Evolutionary conservation across 1,139 yeast genomes (phyloP).

Genomic region (Yarrowia galli): DNA sequence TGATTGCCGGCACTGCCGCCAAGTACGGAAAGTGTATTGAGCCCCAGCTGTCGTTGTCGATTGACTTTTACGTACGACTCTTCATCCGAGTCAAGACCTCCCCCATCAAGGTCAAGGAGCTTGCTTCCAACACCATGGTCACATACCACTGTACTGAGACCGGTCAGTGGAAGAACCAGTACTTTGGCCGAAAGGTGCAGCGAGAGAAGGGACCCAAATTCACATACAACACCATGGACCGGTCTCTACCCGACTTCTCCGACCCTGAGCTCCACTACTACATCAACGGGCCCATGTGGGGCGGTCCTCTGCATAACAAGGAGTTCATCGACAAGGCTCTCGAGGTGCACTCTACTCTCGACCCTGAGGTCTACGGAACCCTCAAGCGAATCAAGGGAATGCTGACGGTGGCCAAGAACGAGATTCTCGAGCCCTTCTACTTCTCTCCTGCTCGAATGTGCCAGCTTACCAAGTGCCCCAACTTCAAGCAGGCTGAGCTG

Average conservation of each 20-base stretch:
- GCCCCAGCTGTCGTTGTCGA: conserved; percentile 82
- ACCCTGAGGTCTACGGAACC: conserved; percentile 71
- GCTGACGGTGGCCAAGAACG: conserved; percentile 82
- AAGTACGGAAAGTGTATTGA: conserved; percentile 86
- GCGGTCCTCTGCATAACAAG: conserved; percentile 73
- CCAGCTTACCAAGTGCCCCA: conserved; percentile 77
- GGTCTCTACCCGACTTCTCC: conserved; percentile 18
- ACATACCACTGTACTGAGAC: conserved; percentile 90
- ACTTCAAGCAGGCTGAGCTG: conserved; percentile 77
- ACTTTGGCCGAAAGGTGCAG: conserved; percentile 67
- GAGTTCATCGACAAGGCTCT: conserved; percentile 71
- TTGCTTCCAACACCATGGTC: conserved; percentile 70
- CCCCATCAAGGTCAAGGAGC: conserved; percentile 82
- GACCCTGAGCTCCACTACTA: conserved; percentile 74
- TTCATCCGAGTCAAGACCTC: conserved; percentile 78
- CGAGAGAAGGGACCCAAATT: conserved; percentile 51
- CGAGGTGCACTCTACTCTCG: conserved; percentile 59
- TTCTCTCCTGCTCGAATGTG: conserved; percentile 80
- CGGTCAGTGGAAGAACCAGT: conserved; percentile 73
- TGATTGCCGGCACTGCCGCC: conserved; percentile 84
- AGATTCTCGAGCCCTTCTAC: conserved; percentile 75
- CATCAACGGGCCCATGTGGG: conserved; percentile 97
- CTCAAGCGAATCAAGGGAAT: conserved; percentile 86
- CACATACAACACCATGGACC: conserved; percentile 62
- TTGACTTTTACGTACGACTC: conserved; percentile 90